A percentile compares a stretch with the other conserved stretches of the same genome.
Conservation (phyloP, 2,329 filamentous ascomycete genomes). For the Penicillium sclerotiorum region DNA sequence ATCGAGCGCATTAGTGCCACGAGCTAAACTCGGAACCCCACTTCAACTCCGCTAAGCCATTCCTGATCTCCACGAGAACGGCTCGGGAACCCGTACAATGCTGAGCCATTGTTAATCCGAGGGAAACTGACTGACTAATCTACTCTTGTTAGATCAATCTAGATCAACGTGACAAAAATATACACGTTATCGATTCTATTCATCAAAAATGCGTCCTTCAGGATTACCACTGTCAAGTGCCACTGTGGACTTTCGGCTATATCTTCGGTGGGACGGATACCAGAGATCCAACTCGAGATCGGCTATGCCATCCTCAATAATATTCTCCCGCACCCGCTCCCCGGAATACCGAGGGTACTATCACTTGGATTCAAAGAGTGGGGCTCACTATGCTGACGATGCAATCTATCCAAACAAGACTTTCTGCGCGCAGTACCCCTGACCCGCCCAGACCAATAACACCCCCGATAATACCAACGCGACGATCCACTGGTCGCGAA, state of each 20-base stretch:
- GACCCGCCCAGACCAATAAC: constrained; percentile 12
- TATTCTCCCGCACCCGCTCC: constrained; percentile 19
- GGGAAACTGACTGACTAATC: constrained; percentile 10
- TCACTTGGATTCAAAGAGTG: constrained; percentile 2
- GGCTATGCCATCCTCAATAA: constrained; percentile 23
- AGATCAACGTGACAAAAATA: not conserved
- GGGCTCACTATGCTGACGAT: constrained; percentile 2
- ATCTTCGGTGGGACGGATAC: constrained; percentile 7
- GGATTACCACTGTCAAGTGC: no score
- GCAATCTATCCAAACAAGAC: not conserved
- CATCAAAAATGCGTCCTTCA: no score
- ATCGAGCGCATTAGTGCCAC: constrained; percentile 16
- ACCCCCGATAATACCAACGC: constrained; percentile 12
- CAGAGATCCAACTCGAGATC: constrained; percentile 2
- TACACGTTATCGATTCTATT: no score
- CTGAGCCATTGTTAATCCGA: constrained; percentile 8
- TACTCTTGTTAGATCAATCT: not conserved
- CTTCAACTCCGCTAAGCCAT: constrained; percentile 10
- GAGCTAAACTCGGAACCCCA: constrained; percentile 26
- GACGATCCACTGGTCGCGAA: constrained; percentile 3
- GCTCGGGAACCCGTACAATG: constrained; percentile 15
- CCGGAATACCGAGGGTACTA: constrained; percentile 16
- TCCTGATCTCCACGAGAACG: constrained; percentile 19
- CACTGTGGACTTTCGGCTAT: not conserved
- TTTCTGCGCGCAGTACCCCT: not conserved